Conservation (phyloP, 202 grass and related monocot species). For the Cymbopogon flexuosus region DNA sequence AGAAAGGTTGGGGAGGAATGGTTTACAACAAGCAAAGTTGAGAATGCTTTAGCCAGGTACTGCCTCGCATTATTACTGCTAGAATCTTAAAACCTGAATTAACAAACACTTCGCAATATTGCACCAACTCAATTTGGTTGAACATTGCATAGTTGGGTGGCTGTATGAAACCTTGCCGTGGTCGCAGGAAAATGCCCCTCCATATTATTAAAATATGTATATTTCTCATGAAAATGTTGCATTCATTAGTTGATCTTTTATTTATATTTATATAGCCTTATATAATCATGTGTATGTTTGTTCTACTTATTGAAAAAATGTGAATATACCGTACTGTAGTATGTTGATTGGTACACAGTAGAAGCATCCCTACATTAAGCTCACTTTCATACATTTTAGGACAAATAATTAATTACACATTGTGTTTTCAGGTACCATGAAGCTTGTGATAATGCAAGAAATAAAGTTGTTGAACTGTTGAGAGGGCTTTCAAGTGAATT, state of each 20-base stretch:
- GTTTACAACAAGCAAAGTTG: constrained; percentile 83
- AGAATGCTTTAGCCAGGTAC: constrained; percentile 78
- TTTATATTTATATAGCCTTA: neutral
- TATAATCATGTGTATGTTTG: neutral
- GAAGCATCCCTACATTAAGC: neutral
- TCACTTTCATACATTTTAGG: constrained; percentile 3
- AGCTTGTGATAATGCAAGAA: constrained; percentile 69
- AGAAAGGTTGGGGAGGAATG: constrained; percentile 95
- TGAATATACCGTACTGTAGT: neutral
- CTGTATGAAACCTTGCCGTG: constrained; percentile 15
- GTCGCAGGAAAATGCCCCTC: neutral
- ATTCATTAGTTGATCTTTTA: neutral
- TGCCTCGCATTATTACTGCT: neutral
- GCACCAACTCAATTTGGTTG: constrained; percentile 2
- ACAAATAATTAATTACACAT: neutral
- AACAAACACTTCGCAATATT: constrained; percentile 24
- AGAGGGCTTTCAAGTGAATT: constrained; percentile 90
- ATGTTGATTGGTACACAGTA: constrained; percentile 1
- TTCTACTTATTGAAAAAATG: neutral
- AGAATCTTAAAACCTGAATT: constrained; percentile 26
- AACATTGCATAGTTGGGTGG: neutral
- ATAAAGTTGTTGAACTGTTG: constrained; percentile 79
- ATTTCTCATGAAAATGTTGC: neutral
- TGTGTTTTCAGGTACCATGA: constrained; percentile 75
- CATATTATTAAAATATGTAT: neutral